phyloP scores from a whole-genome alignment of 2,329 filamentous ascomycete genomes.

The Xylariomycetidae sp. region DNA sequence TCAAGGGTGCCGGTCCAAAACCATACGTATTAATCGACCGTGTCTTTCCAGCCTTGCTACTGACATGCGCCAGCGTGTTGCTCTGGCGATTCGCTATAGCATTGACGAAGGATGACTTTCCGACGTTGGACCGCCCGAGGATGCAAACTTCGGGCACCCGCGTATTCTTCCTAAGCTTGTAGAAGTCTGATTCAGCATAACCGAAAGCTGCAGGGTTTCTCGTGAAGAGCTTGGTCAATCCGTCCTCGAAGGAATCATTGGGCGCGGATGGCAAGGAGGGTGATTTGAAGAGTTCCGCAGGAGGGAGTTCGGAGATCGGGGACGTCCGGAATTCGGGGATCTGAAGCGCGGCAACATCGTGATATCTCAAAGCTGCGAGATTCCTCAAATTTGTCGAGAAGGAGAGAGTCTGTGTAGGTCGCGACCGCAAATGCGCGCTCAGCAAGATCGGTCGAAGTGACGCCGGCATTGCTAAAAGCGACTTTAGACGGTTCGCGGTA shows the following conservation, averaged over 20 bases:
- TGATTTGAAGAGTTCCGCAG: slow-evolving; percentile 27
- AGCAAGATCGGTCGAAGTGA: slow-evolving; percentile 20
- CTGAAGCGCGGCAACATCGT: slow-evolving; percentile 22
- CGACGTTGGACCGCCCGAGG: slow-evolving; percentile 82
- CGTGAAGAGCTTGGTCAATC: slow-evolving; percentile 20
- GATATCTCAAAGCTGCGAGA: slow-evolving; percentile 9
- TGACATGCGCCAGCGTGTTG: slow-evolving; percentile 41
- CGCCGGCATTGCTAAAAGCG: slow-evolving; percentile 22
- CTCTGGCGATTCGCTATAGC: slow-evolving; percentile 62
- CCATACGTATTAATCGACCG: slow-evolving; percentile 53
- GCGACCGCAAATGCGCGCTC: slow-evolving; percentile 9
- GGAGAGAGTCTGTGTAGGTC: slow-evolving; percentile 2
- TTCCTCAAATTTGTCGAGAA: slow-evolving; percentile 8
- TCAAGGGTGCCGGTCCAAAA: slow-evolving; percentile 37
- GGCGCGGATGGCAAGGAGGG: slow-evolving; percentile 15
- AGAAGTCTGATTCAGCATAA: slow-evolving; percentile 30
- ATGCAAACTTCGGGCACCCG: slow-evolving; percentile 63
- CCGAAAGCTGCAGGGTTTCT: slow-evolving; percentile 20
- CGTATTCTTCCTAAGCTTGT: slow-evolving; percentile 46
- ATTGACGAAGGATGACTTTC: slow-evolving; percentile 86
- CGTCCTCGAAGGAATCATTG: slow-evolving; percentile 18
- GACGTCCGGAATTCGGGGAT: slow-evolving; percentile 22
- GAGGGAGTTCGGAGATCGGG: slow-evolving; percentile 20
- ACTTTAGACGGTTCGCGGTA: slow-evolving; percentile 13
- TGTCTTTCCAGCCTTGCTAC: slow-evolving; percentile 47